Evolutionary conservation across 805 yeast species (phyloP).

Genomic region (Wickerhamiella australiensis): DNA sequence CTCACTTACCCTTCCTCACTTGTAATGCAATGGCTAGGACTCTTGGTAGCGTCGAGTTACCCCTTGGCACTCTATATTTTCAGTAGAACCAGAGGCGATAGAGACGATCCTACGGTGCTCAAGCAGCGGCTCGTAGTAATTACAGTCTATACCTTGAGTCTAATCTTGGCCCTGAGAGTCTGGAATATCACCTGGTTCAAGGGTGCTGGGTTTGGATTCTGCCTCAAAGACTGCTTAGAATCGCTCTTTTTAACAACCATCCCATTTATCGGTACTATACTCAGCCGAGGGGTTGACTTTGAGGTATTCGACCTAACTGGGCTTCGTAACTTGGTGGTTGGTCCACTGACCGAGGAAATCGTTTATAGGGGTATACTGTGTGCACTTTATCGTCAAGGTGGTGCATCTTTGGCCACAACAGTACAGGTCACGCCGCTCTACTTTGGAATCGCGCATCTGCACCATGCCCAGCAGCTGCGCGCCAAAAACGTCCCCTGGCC

Average conservation of each 20-base stretch:
- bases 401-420: slow-evolving; percentile 18
- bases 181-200: background rate
- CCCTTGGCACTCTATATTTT: slow-evolving; percentile 1
- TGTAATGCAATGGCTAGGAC: background rate
- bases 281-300: background rate
- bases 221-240: background rate
- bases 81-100: background rate
- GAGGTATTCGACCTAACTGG: slow-evolving; percentile 23
- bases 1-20: background rate
- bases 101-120: slow-evolving; percentile 5
- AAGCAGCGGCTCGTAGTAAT: slow-evolving; percentile 2
- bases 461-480: slow-evolving; percentile 50
- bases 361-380: slow-evolving; percentile 45
- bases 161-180: background rate
- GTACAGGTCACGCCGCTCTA: slow-evolving; percentile 43
- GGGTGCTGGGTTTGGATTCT: background rate
- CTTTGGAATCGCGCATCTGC: slow-evolving; percentile 70
- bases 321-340: slow-evolving; percentile 48
- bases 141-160: background rate
- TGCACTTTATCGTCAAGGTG: slow-evolving; percentile 23
- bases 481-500: slow-evolving; percentile 23
- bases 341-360: slow-evolving; percentile 71
- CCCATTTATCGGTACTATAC: background rate
- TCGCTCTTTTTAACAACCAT: background rate
- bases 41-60: slow-evolving; percentile 4